Evolutionary conservation across 306 rosid genomes (phyloP), one percentile per base, ranked within the genome.

Genomic region (Clitoria ternatea): DNA sequence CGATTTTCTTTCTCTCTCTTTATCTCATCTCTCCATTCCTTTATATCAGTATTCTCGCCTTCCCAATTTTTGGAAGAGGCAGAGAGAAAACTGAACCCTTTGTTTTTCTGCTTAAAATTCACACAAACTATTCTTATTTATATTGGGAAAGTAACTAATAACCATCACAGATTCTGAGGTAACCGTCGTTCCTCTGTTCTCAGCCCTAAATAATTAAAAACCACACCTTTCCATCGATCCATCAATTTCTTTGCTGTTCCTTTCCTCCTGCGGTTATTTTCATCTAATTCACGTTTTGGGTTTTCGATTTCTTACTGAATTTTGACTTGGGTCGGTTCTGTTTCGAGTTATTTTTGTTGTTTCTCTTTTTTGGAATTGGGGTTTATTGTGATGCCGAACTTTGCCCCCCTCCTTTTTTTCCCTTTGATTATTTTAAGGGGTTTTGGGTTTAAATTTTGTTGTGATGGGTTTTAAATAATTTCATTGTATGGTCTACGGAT

Each of bases 111-210:
- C 73, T 32, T 2, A 70, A 69, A 50, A 18, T 0, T 7, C 37
- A n/a, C n/a, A 26, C 6, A 44, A 32, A 52, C 11, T 24, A 15
- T n/a, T 54, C 6, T 26, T 23, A 0, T 3, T 53, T 24, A 13
- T 13, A 14, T 19, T 19, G 7, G 50, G 49, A 66, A 82, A 76
- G 66, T 45, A 49, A 70, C 79, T 26, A 76, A 62, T 45, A 49
- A 70, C 79, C 19, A 49, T 80, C 86, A 32, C 56, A 74, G 70
- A 43, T 80, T 75, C 80, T 73, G 57, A 73, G 80, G 92, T 74
- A 75, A 77, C 76, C 63, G 43, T 72, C 67, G 54, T 66, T 68
- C 77, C 42, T 55, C 22, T 67, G 65, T 70, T 35, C 23, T 27
- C 36, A 30, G 0, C n/a, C 53, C 70, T 14, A 68, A n/a, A n/a